Evolutionary conservation across 805 yeast species (phyloP).

Genomic region (Saturnispora bothae): DNA sequence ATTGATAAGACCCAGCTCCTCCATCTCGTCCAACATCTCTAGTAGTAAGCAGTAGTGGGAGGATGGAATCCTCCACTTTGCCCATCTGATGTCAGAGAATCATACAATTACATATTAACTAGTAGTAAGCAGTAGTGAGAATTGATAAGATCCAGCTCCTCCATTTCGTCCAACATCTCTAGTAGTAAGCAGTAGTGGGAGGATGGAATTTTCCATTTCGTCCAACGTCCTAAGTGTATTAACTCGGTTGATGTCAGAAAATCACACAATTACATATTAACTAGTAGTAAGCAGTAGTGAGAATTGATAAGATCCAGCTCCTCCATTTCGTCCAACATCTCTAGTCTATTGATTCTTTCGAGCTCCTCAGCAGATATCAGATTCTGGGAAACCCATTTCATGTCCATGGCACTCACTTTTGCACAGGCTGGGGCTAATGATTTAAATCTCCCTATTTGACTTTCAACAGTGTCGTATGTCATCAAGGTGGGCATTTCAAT

Average conservation of each 20-base stretch:
- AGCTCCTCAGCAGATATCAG: slow-evolving; percentile 38
- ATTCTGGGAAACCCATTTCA: slow-evolving; percentile 28
- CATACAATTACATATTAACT: neutral
- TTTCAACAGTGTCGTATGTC: slow-evolving; percentile 36
- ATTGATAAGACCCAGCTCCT: slow-evolving; percentile 53
- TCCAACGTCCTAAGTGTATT: no score
- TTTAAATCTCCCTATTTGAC: slow-evolving; percentile 31
- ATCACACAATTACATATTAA: no score
- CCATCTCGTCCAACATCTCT: slow-evolving; percentile 67
- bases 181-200: no score
- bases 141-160: slow-evolving; percentile 53
- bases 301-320: slow-evolving; percentile 50
- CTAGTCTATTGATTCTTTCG: slow-evolving; percentile 40
- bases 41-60: no score
- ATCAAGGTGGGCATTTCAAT: slow-evolving; percentile 48
- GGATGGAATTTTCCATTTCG: no score
- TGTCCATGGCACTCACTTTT: slow-evolving; percentile 31
- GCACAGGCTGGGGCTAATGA: slow-evolving; percentile 20
- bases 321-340: slow-evolving; percentile 66
- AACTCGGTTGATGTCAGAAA: neutral
- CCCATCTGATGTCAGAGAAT: neutral
- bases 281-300: slow-evolving; percentile 43
- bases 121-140: slow-evolving; percentile 52
- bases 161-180: slow-evolving; percentile 67
- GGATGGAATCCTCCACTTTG: no score